Evolutionary conservation across 73 alveolate genomes (phyloP).

Genomic region (Paramecium sexaurelia): DNA sequence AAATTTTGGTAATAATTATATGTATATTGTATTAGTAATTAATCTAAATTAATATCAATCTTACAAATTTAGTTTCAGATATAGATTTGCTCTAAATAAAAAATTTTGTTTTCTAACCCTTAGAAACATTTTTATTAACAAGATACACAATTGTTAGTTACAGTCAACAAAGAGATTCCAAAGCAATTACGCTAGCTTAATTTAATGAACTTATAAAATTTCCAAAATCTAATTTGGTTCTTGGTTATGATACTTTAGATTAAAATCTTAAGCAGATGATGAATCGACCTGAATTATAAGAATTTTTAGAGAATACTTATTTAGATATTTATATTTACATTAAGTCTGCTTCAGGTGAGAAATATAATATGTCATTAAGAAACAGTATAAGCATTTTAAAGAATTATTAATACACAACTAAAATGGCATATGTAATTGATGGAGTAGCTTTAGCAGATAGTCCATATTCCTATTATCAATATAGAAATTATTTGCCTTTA

Average conservation of each 20-base stretch:
- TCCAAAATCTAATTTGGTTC: slow-evolving; percentile 3
- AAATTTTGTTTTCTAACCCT: background rate
- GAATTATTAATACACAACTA: background rate
- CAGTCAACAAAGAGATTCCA: background rate
- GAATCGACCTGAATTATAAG: slow-evolving; percentile 7
- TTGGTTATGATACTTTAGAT: slow-evolving; percentile 26
- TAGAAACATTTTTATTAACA: slow-evolving; percentile 7
- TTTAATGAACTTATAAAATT: background rate
- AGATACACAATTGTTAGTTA: background rate
- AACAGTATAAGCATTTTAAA: background rate
- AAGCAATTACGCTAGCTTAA: background rate
- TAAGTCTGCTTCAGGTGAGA: background rate
- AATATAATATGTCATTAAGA: background rate
- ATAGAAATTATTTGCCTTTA: background rate
- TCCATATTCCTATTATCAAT: background rate
- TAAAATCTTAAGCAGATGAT: background rate
- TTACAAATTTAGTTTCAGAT: background rate
- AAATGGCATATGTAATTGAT: slow-evolving; percentile 40
- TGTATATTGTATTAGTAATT: background rate
- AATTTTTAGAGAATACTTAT: background rate
- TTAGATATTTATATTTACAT: background rate
- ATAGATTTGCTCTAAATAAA: slow-evolving; percentile 34
- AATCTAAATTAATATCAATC: background rate
- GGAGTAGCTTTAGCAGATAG: slow-evolving; percentile 8
- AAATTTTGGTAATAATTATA: background rate